Evolutionary conservation across 2,329 filamentous ascomycete species (phyloP), one percentile per base, ranked within the genome.

Genomic region (Biscogniauxia mediterranea): DNA sequence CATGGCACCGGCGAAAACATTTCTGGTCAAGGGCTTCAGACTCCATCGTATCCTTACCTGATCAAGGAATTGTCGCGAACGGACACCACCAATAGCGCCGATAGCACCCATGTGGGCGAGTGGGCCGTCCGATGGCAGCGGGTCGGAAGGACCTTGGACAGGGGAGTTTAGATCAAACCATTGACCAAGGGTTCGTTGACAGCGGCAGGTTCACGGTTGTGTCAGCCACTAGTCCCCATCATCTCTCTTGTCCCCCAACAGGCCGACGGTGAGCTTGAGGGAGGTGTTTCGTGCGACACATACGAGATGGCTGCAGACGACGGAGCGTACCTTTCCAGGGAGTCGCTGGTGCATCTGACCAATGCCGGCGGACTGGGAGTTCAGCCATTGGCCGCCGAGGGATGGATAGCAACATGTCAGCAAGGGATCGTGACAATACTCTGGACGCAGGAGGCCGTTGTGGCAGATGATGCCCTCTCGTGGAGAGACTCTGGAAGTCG

Each of bases 61-160:
- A 67, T 73, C 57, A 57, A 70, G 71, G 60, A 68, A 71, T 66
- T 67, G 67, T 73, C 70, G 68, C 70, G 70, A 74, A 66, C 69
- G 62, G 58, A 68, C 56, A 57, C 13, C 57, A 56, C 56, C 57
- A 57, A 58, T 61, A 55, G 51, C 58, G 60, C 55, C 62, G 63
- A 60, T 58, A 54, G 21, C 21, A 50, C 25, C 56, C 56, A 57
- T 65, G 61, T 61, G 61, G 66, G 61, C 55, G 55, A 57, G 61
- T 65, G 61, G 64, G 61, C 54, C 53, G 58, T 60, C 55, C 60
- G 61, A 68, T 67, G 65, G 62, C 57, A 65, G 65, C 63, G 65
- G 65, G 58, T 65, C 68, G 62, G 68, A 60, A 66, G 63, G 64
- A 56, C 61, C 55, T 61, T 65, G 59, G 68, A 64, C 64, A 64